A percentile compares a stretch with the other conserved stretches of the same genome.
Evolutionary conservation across 108 stramenopile species (phyloP).

Genomic region (Schizochytrium sp.): DNA sequence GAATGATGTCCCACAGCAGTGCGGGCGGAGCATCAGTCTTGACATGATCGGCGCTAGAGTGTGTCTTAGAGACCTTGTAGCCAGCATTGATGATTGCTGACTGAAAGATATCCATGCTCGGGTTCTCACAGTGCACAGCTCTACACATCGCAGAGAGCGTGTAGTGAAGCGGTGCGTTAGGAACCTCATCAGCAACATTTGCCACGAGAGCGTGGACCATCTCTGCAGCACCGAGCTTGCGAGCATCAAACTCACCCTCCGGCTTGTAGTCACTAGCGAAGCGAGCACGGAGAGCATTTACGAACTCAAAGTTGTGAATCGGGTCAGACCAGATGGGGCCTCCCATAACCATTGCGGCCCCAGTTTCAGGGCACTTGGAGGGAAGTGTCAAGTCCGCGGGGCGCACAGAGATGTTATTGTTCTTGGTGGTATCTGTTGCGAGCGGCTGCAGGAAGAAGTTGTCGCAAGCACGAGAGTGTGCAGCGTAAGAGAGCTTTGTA

Average conservation of each 20-base stretch:
- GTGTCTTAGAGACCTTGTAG: constrained; percentile 89
- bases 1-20: constrained; percentile 92
- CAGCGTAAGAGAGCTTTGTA: constrained; percentile 78
- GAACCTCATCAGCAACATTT: constrained; percentile 89
- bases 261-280: constrained; percentile 73
- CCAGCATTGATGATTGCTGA: constrained; percentile 91
- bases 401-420: constrained; percentile 21
- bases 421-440: constrained; percentile 66
- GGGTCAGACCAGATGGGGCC: constrained; percentile 96
- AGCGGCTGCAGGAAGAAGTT: constrained; percentile 86
- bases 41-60: constrained; percentile 92
- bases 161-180: constrained; percentile 92
- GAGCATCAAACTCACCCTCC: constrained; percentile 36
- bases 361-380: constrained; percentile 79
- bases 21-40: constrained; percentile 93
- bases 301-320: constrained; percentile 88
- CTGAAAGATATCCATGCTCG: constrained; percentile 80
- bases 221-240: constrained; percentile 74
- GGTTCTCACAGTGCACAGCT: constrained; percentile 80
- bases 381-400: constrained; percentile 37
- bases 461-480: constrained; percentile 92
- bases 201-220: constrained; percentile 88
- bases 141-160: constrained; percentile 82
- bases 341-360: constrained; percentile 85
- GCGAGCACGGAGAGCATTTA: constrained; percentile 80